Base-by-base conservation (phyloP, 805 yeast species). In the Wickerhamiella cacticola region DNA sequence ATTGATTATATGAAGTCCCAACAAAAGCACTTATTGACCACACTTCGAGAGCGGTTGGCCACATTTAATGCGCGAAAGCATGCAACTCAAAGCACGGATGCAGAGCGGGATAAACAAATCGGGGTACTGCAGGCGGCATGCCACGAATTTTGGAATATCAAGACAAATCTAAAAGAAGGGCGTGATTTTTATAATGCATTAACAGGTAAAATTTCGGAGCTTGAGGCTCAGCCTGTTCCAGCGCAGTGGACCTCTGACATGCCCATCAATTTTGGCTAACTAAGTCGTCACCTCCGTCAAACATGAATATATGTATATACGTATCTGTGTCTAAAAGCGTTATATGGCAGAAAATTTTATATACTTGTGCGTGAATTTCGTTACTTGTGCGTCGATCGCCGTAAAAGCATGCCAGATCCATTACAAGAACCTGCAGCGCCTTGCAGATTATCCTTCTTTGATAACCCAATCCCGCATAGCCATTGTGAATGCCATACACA, bases 121-220 rank as follows among this genome's bases (percentile, higher is more conserved):
- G 77, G 75, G 47, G 64, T 61, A 1, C 60, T 82, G 24, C 81
- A 76, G 47, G 61, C 67, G 4, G 74, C 72, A 1, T 74, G 69
- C 52, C 61, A 66, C 34, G 70, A 74, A 42, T 80, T 69, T 56
- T 61, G 70, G 24, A 84, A 81, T 55, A 69, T 84, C 2, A 61
- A 71, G 15, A 65, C 69, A 4, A 81, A 83, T 57, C 60, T 85
- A 23, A 71, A 71, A 25, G 82, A 81, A 55, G 96, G 95, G 0
- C 56, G 74, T 0, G 70, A 71, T 47, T 87, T 87, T 59, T 88
- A 88, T 64, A 69, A 69, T 33, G 81, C 79, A 46, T 74, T 78
- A 18, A 56, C 72, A 35, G 62, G 63, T 12, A 76, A 73, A 35
- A 71, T 80, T 52, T 76, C 74, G 51, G 64, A 66, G 13, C 80